Percentiles rank a stretch among this genome's conserved stretches.
Evolutionary conservation across 192 early-diverging fungal genomes (phyloP).

Genomic region (Rhizophagus clarus): DNA sequence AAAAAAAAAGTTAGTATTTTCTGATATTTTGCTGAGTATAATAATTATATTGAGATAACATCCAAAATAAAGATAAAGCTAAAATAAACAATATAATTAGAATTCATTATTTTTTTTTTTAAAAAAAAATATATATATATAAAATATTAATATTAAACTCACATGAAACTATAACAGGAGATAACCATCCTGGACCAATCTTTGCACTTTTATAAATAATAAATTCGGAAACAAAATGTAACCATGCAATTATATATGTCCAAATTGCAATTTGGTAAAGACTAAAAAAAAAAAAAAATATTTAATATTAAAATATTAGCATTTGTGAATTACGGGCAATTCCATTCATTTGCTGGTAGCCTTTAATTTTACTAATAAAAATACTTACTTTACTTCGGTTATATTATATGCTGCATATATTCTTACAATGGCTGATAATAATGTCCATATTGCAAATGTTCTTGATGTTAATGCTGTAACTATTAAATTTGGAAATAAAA

Average conservation of each 20-base stretch:
- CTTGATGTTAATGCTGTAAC: conserved; percentile 83
- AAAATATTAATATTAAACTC: conserved; percentile 22
- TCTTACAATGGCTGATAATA: conserved; percentile 77
- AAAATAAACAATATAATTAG: background rate
- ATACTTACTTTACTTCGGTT: conserved; percentile 61
- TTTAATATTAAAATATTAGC: too few species aligned
- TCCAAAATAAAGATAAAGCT: background rate
- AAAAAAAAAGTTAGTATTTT: too few species aligned
- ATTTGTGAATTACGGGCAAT: too few species aligned
- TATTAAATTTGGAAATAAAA: conserved; percentile 28
- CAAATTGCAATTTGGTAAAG: conserved; percentile 61
- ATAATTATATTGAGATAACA: background rate
- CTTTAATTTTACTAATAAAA: conserved; percentile 33
- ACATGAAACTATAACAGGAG: conserved; percentile 68
- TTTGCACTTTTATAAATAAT: conserved; percentile 64
- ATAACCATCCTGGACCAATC: conserved; percentile 63
- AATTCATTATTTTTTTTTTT: too few species aligned
- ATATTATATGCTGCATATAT: conserved; percentile 88
- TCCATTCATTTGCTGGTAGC: too few species aligned
- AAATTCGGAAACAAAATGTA: conserved; percentile 70
- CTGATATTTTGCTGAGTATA: background rate
- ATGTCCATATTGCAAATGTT: conserved; percentile 89
- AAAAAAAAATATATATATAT: too few species aligned
- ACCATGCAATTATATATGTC: conserved; percentile 72
- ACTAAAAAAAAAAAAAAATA: conserved; percentile 31